Evolutionary conservation across 805 yeast genomes (phyloP).

Genomic region (Lipomyces yamanashiensis): DNA sequence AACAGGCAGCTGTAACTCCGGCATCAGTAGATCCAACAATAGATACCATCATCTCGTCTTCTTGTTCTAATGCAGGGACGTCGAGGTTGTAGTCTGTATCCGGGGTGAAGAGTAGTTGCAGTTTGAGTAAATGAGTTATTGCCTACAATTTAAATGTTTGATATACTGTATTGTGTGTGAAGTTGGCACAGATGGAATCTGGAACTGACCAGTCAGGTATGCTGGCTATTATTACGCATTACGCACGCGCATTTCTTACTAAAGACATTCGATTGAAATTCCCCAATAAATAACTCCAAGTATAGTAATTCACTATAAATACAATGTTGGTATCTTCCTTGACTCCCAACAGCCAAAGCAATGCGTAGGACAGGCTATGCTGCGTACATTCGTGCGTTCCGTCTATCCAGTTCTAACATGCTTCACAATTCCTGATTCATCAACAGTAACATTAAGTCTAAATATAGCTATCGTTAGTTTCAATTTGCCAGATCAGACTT

Average conservation of each 20-base stretch:
- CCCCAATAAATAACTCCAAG: too few relatives aligned
- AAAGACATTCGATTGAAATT: too few relatives aligned
- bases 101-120: not conserved
- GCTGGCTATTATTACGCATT: too few relatives aligned
- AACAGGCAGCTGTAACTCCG: slow-evolving; percentile 70
- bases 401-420: slow-evolving; percentile 37
- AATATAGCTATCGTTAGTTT: not conserved
- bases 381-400: too few relatives aligned
- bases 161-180: too few relatives aligned
- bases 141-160: not conserved
- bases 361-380: too few relatives aligned
- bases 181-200: too few relatives aligned
- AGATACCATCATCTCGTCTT: slow-evolving; percentile 61
- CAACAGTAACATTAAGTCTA: slow-evolving; percentile 37
- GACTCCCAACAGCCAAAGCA: not conserved
- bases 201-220: too few relatives aligned
- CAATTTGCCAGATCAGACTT: not conserved
- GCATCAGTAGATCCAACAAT: slow-evolving; percentile 84
- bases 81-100: slow-evolving; percentile 4
- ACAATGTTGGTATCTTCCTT: not conserved
- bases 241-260: too few relatives aligned
- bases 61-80: slow-evolving; percentile 48
- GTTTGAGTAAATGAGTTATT: not conserved
- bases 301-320: not conserved
- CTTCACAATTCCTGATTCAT: slow-evolving; percentile 30